phyloP scores from a whole-genome alignment of 2,329 filamentous ascomycete species.

The Beauveria bassiana region DNA sequence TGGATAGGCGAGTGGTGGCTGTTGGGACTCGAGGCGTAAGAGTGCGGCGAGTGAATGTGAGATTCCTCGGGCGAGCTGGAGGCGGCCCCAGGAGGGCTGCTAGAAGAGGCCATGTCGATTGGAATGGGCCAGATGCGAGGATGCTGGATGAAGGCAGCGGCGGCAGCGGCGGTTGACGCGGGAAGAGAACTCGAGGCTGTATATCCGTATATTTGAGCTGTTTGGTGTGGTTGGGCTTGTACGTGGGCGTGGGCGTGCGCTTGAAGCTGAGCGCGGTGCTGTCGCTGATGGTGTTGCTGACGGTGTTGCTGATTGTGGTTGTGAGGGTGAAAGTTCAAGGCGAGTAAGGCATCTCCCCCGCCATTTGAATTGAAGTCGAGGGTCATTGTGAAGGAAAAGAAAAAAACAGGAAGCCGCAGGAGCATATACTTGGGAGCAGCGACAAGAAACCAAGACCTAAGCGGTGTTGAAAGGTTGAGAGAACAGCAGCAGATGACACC shows the following conservation, averaged over 20 bases:
- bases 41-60: slow-evolving; percentile 41
- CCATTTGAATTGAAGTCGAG: slow-evolving; percentile 52
- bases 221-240: not conserved
- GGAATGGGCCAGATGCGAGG: slow-evolving; percentile 41
- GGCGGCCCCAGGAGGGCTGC: slow-evolving; percentile 35
- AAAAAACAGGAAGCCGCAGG: slow-evolving; percentile 23
- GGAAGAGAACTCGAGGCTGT: slow-evolving; percentile 2
- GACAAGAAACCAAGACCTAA: slow-evolving; percentile 14
- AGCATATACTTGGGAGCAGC: slow-evolving; percentile 17
- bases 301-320: slow-evolving; percentile 42
- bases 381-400: slow-evolving; percentile 39
- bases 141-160: slow-evolving; percentile 28
- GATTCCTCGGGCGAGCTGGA: slow-evolving; percentile 44
- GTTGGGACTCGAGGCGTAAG: slow-evolving; percentile 43
- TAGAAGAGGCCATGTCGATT: slow-evolving; percentile 41
- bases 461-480: slow-evolving; percentile 28
- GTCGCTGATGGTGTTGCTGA: slow-evolving; percentile 33
- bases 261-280: slow-evolving; percentile 11
- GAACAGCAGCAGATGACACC: slow-evolving; percentile 31
- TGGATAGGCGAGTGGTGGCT: slow-evolving; percentile 43
- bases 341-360: slow-evolving; percentile 51
- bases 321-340: slow-evolving; percentile 53
- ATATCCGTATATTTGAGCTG: slow-evolving; percentile 3
- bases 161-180: slow-evolving; percentile 15
- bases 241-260: not conserved